Evolutionary conservation across 768 basidiomycete species (phyloP).

Genomic region (Suillus lakei): DNA sequence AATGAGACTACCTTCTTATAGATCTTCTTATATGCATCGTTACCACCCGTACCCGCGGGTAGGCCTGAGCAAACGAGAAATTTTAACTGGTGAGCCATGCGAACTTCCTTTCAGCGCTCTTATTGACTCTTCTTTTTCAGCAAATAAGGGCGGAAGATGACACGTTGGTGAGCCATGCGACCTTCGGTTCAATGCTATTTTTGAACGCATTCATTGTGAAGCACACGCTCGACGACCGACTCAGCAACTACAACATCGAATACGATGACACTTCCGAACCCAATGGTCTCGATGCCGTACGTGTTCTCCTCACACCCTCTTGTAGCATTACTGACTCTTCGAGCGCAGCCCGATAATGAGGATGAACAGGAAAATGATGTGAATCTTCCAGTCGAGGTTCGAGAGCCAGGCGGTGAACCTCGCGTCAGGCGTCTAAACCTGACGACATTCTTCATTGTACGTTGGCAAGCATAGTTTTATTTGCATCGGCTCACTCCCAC

Average conservation of each 20-base stretch:
- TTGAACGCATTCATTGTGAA: neutral
- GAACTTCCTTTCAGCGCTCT: neutral
- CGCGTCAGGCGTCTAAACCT: neutral
- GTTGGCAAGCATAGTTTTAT: neutral
- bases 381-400: neutral
- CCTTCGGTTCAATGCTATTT: neutral
- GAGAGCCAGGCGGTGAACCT: neutral
- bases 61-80: neutral
- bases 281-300: neutral
- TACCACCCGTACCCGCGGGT: conserved; percentile 16
- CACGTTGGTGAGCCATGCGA: neutral
- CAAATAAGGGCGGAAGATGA: neutral
- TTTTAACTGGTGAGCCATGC: neutral
- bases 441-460: neutral
- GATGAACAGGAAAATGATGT: neutral
- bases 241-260: neutral
- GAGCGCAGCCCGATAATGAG: neutral
- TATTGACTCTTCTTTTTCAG: neutral
- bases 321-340: neutral
- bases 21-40: conserved; percentile 14
- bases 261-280: neutral
- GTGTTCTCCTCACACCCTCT: neutral
- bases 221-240: neutral
- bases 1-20: conserved; percentile 12
- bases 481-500: neutral